Conservation (phyloP, 441 rosid species). For the Croton laevigatus region DNA sequence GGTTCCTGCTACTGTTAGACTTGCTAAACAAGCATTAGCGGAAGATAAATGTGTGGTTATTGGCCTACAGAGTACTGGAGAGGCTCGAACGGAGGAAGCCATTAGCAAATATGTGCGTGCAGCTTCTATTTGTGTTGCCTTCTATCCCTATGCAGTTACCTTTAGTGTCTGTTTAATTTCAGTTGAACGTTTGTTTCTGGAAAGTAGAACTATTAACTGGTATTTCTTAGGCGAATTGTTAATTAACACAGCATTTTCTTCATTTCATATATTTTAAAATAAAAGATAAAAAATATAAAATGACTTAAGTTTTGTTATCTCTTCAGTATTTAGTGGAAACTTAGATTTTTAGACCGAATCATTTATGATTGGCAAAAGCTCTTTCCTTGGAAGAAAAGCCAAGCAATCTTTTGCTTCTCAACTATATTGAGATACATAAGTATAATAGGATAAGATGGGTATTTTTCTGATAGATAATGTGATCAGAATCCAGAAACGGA, state of each 20-base stretch:
- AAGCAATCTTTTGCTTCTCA: too few species aligned
- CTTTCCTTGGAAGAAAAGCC: too few species aligned
- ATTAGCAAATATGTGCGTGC: conserved; percentile 91
- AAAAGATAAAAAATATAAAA: not conserved
- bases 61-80: conserved; percentile 99
- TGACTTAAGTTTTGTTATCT: too few species aligned
- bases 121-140: conserved; percentile 11
- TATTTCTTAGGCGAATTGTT: not conserved
- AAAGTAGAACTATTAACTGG: not conserved
- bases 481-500: not conserved
- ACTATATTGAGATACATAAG: not conserved
- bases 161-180: not conserved
- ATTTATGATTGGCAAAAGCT: too few species aligned
- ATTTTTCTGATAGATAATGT: not conserved
- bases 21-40: conserved; percentile 74
- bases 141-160: conserved; percentile 21
- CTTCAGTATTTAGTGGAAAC: too few species aligned
- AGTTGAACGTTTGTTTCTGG: not conserved
- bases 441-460: not conserved
- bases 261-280: not conserved
- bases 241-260: not conserved
- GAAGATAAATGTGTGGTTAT: conserved; percentile 90
- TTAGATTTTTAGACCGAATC: too few species aligned
- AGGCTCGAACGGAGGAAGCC: conserved; percentile 99
- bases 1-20: conserved; percentile 91